Conservation (phyloP, 2,329 filamentous ascomycete genomes). For the Zymoseptoria crescenta region DNA sequence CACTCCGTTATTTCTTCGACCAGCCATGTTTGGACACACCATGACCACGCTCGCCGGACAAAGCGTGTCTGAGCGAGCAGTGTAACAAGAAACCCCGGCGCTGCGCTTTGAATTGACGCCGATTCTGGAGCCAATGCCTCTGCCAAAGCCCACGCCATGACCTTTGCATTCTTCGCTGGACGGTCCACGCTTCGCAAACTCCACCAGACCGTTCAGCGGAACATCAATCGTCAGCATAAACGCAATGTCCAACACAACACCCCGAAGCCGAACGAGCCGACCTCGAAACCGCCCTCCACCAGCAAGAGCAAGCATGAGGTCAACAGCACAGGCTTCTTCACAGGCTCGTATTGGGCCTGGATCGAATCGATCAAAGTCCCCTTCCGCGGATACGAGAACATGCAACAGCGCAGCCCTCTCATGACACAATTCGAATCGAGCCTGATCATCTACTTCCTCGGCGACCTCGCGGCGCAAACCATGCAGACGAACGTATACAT, state of each 20-base stretch:
- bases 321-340: slow-evolving; percentile 26
- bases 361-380: slow-evolving; percentile 39
- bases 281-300: slow-evolving; percentile 4
- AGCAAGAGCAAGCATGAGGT: background rate
- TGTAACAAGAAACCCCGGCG: background rate
- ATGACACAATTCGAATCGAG: slow-evolving; percentile 71
- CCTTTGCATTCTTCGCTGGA: slow-evolving; percentile 19
- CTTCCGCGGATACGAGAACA: slow-evolving; percentile 55
- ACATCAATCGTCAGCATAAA: slow-evolving; percentile 23
- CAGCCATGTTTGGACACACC: background rate
- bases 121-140: slow-evolving; percentile 2
- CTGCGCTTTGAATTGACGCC: background rate
- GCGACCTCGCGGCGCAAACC: slow-evolving; percentile 69
- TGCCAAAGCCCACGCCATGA: slow-evolving; percentile 18
- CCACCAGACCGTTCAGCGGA: slow-evolving; percentile 28
- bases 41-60: background rate
- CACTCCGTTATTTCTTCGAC: background rate
- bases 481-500: slow-evolving; percentile 36
- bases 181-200: slow-evolving; percentile 24
- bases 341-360: slow-evolving; percentile 40
- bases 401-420: slow-evolving; percentile 65
- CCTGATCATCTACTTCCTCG: slow-evolving; percentile 69
- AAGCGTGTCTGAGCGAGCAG: background rate
- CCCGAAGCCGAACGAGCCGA: slow-evolving; percentile 10
- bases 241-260: slow-evolving; percentile 15